Percentiles rank a stretch among this genome's conserved stretches.
Evolutionary conservation across 2,329 filamentous ascomycete genomes (phyloP).

Genomic region (Camillea tinctor): DNA sequence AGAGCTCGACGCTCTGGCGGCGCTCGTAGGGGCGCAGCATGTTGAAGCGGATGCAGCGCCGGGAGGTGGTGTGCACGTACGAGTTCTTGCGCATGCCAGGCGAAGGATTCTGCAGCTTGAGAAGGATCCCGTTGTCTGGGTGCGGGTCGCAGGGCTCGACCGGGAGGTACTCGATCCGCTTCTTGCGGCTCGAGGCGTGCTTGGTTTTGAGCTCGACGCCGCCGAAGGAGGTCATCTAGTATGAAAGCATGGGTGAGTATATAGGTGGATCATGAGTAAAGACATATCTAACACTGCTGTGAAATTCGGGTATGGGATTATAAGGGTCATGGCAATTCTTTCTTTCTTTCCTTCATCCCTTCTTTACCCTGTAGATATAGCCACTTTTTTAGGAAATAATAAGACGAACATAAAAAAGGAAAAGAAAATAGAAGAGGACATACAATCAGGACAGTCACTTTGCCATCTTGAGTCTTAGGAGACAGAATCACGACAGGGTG

Average conservation of each 20-base stretch:
- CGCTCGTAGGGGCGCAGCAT: conserved; percentile 14
- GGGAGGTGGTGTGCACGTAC: conserved; percentile 17
- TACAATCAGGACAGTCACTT: conserved; percentile 21
- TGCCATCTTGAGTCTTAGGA: conserved; percentile 15
- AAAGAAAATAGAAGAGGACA: background rate
- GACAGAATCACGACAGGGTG: conserved; percentile 26
- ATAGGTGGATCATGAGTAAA: no score
- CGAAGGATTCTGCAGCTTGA: conserved; percentile 12
- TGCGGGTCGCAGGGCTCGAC: conserved; percentile 20
- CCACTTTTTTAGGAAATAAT: background rate
- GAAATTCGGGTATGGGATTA: no score
- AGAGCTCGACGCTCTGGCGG: conserved; percentile 11
- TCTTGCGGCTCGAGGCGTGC: conserved; percentile 1
- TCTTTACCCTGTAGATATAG: background rate
- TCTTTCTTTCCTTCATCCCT: background rate
- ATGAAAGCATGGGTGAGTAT: background rate
- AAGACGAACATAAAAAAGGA: background rate
- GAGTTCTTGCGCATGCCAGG: conserved; percentile 16
- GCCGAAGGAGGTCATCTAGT: conserved; percentile 23
- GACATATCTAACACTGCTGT: no score
- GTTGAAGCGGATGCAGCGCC: conserved; percentile 7
- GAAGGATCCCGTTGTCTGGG: conserved; percentile 23
- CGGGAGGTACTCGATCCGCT: conserved; percentile 17
- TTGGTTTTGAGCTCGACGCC: conserved; percentile 12
- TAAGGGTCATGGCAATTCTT: background rate